Conservation (phyloP, 805 yeast genomes). For the Clavispora phyllophila region DNA sequence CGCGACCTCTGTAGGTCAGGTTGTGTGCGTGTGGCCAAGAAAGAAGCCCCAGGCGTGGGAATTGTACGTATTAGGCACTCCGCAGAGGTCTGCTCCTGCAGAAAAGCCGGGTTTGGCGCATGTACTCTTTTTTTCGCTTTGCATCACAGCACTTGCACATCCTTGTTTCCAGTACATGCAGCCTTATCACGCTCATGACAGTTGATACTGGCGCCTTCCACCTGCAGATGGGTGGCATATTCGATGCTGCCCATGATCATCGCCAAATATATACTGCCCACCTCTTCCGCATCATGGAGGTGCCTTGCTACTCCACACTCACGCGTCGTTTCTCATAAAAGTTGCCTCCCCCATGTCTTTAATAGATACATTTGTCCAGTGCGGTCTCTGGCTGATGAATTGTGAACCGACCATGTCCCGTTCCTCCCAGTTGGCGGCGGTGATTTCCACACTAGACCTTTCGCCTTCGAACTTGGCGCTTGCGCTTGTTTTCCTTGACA, state of each 20-base stretch:
- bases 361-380: slow-evolving; percentile 5
- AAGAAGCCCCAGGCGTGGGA: background rate
- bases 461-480: slow-evolving; percentile 13
- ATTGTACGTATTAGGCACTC: background rate
- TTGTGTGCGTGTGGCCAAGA: background rate
- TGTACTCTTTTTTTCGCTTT: background rate
- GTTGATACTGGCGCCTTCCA: background rate
- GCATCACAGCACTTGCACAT: background rate
- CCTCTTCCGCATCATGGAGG: background rate
- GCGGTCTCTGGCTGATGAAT: slow-evolving; percentile 9
- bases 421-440: slow-evolving; percentile 8
- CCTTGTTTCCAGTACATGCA: background rate
- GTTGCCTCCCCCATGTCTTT: background rate
- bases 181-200: background rate
- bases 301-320: background rate
- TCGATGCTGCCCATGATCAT: background rate
- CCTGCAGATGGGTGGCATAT: background rate
- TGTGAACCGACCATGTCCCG: slow-evolving; percentile 2
- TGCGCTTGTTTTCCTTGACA: slow-evolving; percentile 11
- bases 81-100: background rate
- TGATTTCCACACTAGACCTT: slow-evolving; percentile 14
- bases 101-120: background rate
- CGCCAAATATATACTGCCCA: background rate
- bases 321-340: too few relatives aligned
- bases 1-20: background rate